Percentiles rank a stretch among this genome's conserved stretches.
phyloP scores from a whole-genome alignment of 805 yeast species.

The Wickerhamiella bombiphila region DNA sequence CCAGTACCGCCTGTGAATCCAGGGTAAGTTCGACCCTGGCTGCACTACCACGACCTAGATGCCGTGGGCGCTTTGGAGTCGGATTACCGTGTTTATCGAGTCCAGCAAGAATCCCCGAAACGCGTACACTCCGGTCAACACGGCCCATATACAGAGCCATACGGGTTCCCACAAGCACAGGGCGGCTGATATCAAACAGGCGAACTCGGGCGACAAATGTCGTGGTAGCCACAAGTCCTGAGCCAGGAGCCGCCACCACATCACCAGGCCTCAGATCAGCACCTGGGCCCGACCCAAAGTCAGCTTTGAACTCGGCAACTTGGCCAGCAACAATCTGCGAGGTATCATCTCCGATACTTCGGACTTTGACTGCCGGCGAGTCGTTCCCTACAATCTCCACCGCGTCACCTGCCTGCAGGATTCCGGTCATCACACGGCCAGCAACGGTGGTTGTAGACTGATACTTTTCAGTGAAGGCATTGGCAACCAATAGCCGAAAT shows the following conservation, averaged over 20 bases:
- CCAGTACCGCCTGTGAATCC: conserved; percentile 36
- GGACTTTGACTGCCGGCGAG: conserved; percentile 10
- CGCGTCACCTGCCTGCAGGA: conserved; percentile 57
- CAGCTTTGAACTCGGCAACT: conserved; percentile 33
- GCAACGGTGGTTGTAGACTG: conserved; percentile 37
- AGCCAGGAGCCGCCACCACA: conserved; percentile 37
- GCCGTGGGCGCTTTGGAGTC: conserved; percentile 27
- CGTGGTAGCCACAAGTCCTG: conserved; percentile 33
- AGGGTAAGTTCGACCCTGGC: conserved; percentile 46
- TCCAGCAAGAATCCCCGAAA: conserved; percentile 32
- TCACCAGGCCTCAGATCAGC: conserved; percentile 52
- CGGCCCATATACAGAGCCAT: conserved; percentile 66
- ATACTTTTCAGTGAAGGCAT: conserved; percentile 38
- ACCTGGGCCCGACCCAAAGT: too few species aligned
- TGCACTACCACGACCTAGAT: conserved; percentile 42
- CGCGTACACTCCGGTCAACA: conserved; percentile 52
- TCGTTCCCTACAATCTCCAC: conserved; percentile 24
- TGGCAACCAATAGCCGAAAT: conserved; percentile 49
- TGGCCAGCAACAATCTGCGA: conserved; percentile 40
- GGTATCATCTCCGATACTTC: conserved; percentile 14
- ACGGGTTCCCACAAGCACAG: conserved; percentile 67
- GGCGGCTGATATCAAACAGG: conserved; percentile 54
- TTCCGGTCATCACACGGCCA: conserved; percentile 59
- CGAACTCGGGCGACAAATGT: conserved; percentile 41
- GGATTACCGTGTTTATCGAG: conserved; percentile 26